Evolutionary conservation across 768 basidiomycete genomes (phyloP).

Genomic region (Lactarius deliciosus): DNA sequence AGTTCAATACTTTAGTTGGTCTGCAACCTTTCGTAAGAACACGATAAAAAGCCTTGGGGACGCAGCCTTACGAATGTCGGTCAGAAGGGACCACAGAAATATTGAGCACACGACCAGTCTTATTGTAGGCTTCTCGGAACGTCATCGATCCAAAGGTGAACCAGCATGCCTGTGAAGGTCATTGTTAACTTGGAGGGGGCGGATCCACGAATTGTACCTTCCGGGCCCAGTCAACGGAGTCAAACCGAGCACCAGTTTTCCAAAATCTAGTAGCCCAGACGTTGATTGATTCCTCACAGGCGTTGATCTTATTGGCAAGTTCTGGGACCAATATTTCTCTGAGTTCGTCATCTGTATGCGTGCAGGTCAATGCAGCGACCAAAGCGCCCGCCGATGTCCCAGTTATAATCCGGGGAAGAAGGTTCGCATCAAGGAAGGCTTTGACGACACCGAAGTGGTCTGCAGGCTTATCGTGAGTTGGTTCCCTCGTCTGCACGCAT

Average conservation of each 20-base stretch:
- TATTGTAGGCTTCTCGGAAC: constrained; percentile 90
- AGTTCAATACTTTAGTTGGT: constrained; percentile 94
- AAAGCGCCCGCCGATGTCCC: constrained; percentile 95
- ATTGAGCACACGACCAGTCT: constrained; percentile 91
- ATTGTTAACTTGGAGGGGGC: background rate
- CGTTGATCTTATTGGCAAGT: constrained; percentile 79
- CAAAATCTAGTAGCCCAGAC: constrained; percentile 73
- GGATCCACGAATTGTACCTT: constrained; percentile 53
- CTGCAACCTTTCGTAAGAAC: constrained; percentile 41
- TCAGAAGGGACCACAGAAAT: constrained; percentile 91
- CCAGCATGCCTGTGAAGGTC: constrained; percentile 61
- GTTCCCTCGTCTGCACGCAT: background rate
- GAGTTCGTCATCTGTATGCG: constrained; percentile 86
- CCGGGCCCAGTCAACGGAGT: constrained; percentile 83
- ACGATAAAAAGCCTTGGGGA: background rate
- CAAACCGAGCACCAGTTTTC: constrained; percentile 93
- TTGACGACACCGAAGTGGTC: constrained; percentile 90
- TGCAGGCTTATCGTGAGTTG: constrained; percentile 34
- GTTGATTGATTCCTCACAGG: constrained; percentile 72
- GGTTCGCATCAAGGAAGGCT: constrained; percentile 82
- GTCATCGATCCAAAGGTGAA: constrained; percentile 94
- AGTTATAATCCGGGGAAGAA: constrained; percentile 89
- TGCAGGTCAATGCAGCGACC: constrained; percentile 72
- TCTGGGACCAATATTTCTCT: constrained; percentile 73
- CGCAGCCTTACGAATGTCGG: constrained; percentile 65